phyloP scores from a whole-genome alignment of 257 asterid species.

The Cynanchum wilfordii region DNA sequence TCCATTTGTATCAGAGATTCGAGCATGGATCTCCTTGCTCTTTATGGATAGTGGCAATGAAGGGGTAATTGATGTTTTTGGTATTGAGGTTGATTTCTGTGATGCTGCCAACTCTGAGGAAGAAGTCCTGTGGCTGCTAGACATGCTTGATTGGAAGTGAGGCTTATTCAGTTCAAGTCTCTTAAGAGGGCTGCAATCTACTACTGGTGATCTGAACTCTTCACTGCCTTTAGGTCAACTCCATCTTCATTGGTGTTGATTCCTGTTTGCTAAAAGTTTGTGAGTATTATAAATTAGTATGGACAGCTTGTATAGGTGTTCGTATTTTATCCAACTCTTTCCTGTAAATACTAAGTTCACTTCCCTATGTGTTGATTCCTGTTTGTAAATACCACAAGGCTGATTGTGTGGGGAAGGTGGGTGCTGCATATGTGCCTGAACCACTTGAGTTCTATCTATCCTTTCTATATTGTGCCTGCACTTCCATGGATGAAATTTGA shows the following conservation, averaged over 20 bases:
- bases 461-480: not conserved
- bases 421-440: not conserved
- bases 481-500: not conserved
- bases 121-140: constrained; percentile 86
- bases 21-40: constrained; percentile 98
- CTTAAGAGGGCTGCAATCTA: not conserved
- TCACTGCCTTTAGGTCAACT: constrained; percentile 2
- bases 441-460: not conserved
- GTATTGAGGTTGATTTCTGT: constrained; percentile 89
- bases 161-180: constrained; percentile 8
- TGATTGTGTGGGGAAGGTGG: not conserved
- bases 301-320: not conserved
- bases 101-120: constrained; percentile 80
- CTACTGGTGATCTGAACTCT: not conserved
- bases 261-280: constrained; percentile 19
- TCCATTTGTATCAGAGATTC: constrained; percentile 79
- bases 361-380: not conserved
- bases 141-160: constrained; percentile 98
- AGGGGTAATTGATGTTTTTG: constrained; percentile 73
- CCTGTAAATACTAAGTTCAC: not conserved
- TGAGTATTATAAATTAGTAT: constrained; percentile 13
- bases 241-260: constrained; percentile 10
- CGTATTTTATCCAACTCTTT: not conserved
- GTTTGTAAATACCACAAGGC: no score
- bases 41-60: constrained; percentile 74